phyloP scores from a whole-genome alignment of 2,329 filamentous ascomycete genomes.

The Ophiostoma himal-ulmi region DNA sequence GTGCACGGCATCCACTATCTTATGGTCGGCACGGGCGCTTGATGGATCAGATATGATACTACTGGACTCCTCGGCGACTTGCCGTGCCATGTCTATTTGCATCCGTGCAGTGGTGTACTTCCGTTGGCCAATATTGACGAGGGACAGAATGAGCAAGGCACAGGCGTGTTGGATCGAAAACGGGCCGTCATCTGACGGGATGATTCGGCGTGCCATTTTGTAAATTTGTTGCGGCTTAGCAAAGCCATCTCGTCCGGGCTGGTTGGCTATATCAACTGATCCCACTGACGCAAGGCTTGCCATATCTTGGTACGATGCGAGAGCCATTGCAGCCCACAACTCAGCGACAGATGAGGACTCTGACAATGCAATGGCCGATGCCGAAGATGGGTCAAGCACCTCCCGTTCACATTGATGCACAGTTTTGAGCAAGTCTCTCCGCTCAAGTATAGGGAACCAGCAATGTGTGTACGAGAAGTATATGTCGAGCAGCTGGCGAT shows the following conservation, averaged over 20 bases:
- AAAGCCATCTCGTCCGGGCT: not conserved
- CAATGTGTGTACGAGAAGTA: conserved; percentile 71
- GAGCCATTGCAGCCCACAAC: conserved; percentile 54
- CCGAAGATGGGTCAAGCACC: not conserved
- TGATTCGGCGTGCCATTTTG: conserved; percentile 43
- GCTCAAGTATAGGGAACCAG: conserved; percentile 70
- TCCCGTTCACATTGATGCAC: conserved; percentile 38
- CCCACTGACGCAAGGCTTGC: conserved; percentile 13
- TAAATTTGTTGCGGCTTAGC: conserved; percentile 41
- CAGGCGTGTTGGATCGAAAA: conserved; percentile 50
- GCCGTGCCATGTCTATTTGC: conserved; percentile 58
- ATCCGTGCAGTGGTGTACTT: conserved; percentile 57
- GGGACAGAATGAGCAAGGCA: conserved; percentile 52
- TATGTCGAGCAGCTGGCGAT: conserved; percentile 59
- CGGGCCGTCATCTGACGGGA: conserved; percentile 44
- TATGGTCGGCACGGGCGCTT: no score
- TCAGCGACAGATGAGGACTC: conserved; percentile 35
- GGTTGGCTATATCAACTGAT: conserved; percentile 15
- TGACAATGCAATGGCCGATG: not conserved
- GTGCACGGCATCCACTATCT: conserved; percentile 31
- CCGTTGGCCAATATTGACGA: conserved; percentile 57
- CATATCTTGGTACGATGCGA: conserved; percentile 51
- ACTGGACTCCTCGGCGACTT: conserved; percentile 36
- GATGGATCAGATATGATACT: not conserved
- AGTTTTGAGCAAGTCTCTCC: conserved; percentile 51